Evolutionary conservation across 2,329 filamentous ascomycete species (phyloP), one percentile per base, ranked within the genome.

Genomic region (Ophiostoma sp.): DNA sequence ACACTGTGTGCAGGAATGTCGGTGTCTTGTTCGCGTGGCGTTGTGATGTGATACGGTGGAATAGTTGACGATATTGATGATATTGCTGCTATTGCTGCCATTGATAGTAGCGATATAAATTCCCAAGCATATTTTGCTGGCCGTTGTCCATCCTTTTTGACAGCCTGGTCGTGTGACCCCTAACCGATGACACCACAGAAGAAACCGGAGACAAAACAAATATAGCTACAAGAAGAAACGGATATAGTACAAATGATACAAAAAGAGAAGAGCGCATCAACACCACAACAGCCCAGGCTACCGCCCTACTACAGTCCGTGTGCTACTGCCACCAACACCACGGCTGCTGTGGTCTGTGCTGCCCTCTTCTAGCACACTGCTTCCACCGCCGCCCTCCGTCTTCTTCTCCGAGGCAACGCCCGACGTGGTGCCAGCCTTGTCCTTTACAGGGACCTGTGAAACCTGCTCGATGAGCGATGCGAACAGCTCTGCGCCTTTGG

Each of bases 401-500:
- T 17, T 35, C 8, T n/a, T 36, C 27, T 11, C 64, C 23, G 36
- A 7, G 48, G 69, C 54, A 33, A 41, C 60, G 6, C 8, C 8
- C 4, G 52, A 23, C 52, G 23, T 27, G 23, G 52, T 11, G 52
- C 52, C 52, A 23, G n/a, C 52, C n/a, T 57, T 57, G 52, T 27
- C 20, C n/a, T 41, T 67, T 62, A 44, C 27, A 23, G 62, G 35
- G 20, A 23, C 36, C 20, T 39, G 39, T 27, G 33, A 17, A 13
- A 36, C 64, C n/a, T 39, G 65, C 48, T 68, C 54, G 33, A 48
- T 35, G 35, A 69, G 27, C 8, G 70, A 48, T 4, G 54, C 64
- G 57, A 74, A 71, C 2, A 87, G 79, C 52, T 83, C 81, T 82
- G 83, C 87, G 69, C 79, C 82, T 71, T 79, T 82, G 74, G 86